These are phyloP conservation scores for Hygrocybe coccinea DNA, from an alignment of 768 basidiomycete genomes.

Conservation along the genomic window DNA sequence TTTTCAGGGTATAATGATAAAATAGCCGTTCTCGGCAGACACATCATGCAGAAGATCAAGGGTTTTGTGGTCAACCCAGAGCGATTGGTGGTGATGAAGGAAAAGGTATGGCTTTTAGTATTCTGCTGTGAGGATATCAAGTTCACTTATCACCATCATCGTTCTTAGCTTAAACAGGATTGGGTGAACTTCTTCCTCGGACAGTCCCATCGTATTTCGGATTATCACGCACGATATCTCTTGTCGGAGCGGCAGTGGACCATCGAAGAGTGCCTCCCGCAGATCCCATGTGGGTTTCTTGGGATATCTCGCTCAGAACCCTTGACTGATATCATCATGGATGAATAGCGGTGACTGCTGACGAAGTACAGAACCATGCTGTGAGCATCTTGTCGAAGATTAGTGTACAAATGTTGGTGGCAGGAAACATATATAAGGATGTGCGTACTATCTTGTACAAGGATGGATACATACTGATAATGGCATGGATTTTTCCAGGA, in stretches of 20 bases:
- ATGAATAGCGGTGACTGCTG: constrained; percentile 59
- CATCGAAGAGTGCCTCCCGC: constrained; percentile 66
- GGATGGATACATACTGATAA: constrained; percentile 5
- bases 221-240: constrained; percentile 69
- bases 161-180: constrained; percentile 58
- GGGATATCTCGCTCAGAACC: neutral
- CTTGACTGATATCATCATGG: neutral
- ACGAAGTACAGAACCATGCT: constrained; percentile 65
- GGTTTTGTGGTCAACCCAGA: constrained; percentile 60
- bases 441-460: constrained; percentile 38
- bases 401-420: constrained; percentile 66
- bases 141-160: neutral
- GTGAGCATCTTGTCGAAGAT: constrained; percentile 55
- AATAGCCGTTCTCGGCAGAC: constrained; percentile 63
- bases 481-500: constrained; percentile 44
- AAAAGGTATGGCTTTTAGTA: constrained; percentile 52
- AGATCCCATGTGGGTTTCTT: constrained; percentile 60
- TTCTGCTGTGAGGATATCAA: constrained; percentile 2
- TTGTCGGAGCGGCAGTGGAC: constrained; percentile 72
- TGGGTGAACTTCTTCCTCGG: constrained; percentile 86
- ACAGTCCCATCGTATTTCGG: constrained; percentile 75
- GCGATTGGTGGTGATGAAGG: constrained; percentile 75
- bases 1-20: constrained; percentile 93
- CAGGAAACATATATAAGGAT: constrained; percentile 82
- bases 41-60: constrained; percentile 67